Evolutionary conservation across 2,329 filamentous ascomycete genomes (phyloP), one percentile per base, ranked within the genome.

Genomic region (Alternaria postmessia): DNA sequence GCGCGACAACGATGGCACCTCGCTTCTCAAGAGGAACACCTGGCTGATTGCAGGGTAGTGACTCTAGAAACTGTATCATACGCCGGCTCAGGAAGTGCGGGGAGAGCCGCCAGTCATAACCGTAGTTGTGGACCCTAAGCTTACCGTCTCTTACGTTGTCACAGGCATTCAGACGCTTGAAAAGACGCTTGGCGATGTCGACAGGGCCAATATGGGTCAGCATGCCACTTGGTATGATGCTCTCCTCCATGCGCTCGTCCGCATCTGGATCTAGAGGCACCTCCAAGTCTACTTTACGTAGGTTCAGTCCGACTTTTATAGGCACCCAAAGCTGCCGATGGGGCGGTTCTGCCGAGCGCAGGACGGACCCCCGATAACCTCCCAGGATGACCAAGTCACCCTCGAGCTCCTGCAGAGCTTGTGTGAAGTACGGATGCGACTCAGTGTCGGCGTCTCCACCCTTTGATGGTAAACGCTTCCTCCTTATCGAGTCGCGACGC

Each of bases 271-370:
- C 86, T 5, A 97, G 80, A 0, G 93, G 94, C 9, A 98, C 90
- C 75, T 96, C 93, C 4, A 98, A 83, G 74, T 98, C 92, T 2
- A 94, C 94, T 74, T 95, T 97, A 56, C 94, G 89, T 62, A 97
- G 87, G 69, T 96, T 97, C 51, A 98, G 81, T 1, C 94, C 94
- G 28, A 97, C 90, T 78, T 97, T 97, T 72, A 97, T 89, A 0
- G 94, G 94, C 2, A 96, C 92, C 94, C 94, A 98, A 0, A 97
- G 81, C 74, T 96, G 93, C n/a, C 93, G 88, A 72, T 94, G 88
- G 4, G 91, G 91, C 8, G 91, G 86, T 63, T 93, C 89, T 11
- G 92, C 90, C 11, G 93, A 96, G 30, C 94, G 88, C 30, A 98
- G 79, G n/a, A 97, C 85, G 0, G 94, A 97, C 4, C 94, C 94